Conservation (phyloP, 208 protist species). For the Acanthamoeba lenticulata region DNA sequence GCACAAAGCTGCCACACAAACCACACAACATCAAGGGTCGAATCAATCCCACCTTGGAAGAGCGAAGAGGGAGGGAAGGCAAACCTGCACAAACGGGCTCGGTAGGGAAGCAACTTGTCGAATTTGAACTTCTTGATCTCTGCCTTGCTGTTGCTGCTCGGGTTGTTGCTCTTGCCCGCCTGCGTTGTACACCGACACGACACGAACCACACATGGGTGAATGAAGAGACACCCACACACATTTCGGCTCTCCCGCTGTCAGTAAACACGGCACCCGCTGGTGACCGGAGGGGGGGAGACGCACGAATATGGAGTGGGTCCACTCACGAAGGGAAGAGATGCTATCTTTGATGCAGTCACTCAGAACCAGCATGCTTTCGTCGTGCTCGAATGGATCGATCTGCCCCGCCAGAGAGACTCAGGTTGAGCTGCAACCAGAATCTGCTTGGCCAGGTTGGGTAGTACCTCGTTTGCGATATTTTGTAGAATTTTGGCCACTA, state of each 20-base stretch:
- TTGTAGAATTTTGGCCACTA: not conserved
- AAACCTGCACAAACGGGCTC: not conserved
- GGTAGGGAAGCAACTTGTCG: not conserved
- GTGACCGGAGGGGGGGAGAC: not conserved
- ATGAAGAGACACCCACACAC: no score
- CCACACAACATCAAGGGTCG: no score
- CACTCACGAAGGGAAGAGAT: not conserved
- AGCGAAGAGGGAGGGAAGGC: no score
- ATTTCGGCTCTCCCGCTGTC: no score
- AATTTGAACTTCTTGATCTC: not conserved
- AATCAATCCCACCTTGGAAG: no score
- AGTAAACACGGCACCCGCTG: no score
- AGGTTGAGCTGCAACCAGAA: not conserved
- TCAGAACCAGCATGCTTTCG: not conserved
- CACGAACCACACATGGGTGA: no score
- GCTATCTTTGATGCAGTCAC: constrained; percentile 11
- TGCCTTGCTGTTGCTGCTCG: not conserved
- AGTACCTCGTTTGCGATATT: not conserved
- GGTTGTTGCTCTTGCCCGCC: not conserved
- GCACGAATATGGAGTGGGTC: not conserved
- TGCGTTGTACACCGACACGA: not conserved
- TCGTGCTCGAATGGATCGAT: not conserved
- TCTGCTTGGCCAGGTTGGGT: not conserved
- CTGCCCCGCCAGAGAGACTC: no score
- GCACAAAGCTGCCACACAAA: no score